A percentile compares a stretch with the other conserved stretches of the same genome.
Evolutionary conservation across 2,329 filamentous ascomycete species (phyloP).

Genomic region (Fusarium neocosmosporiellum): DNA sequence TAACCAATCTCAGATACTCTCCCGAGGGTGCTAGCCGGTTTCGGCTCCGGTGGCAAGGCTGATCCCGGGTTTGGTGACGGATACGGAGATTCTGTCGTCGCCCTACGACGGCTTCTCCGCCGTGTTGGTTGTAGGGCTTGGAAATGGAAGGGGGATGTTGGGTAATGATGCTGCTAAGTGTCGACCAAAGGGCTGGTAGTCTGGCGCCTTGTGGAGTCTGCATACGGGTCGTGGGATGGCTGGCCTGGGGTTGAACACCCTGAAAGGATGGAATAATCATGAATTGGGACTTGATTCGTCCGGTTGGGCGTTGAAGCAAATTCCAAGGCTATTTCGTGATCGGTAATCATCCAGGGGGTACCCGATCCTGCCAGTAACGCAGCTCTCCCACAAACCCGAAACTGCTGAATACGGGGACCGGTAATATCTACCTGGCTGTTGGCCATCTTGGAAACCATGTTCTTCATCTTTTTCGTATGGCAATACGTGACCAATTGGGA

Average conservation of each 20-base stretch:
- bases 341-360: no score
- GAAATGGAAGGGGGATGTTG: neutral
- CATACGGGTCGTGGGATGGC: neutral
- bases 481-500: no score
- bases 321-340: neutral
- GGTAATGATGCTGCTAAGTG: neutral
- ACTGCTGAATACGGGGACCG: no score
- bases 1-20: neutral
- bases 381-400: no score
- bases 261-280: neutral
- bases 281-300: neutral
- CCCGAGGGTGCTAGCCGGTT: neutral
- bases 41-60: neutral
- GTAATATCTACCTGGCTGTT: no score
- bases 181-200: neutral
- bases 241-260: neutral
- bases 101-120: neutral
- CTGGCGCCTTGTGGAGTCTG: neutral
- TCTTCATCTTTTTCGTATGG: no score
- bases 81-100: neutral
- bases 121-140: neutral
- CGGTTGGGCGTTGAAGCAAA: neutral
- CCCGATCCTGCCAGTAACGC: no score
- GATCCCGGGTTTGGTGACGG: slow-evolving; percentile 7
- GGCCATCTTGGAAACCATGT: no score